phyloP scores from a whole-genome alignment of 441 rosid genomes.

The Pelargonium fulgidum region DNA sequence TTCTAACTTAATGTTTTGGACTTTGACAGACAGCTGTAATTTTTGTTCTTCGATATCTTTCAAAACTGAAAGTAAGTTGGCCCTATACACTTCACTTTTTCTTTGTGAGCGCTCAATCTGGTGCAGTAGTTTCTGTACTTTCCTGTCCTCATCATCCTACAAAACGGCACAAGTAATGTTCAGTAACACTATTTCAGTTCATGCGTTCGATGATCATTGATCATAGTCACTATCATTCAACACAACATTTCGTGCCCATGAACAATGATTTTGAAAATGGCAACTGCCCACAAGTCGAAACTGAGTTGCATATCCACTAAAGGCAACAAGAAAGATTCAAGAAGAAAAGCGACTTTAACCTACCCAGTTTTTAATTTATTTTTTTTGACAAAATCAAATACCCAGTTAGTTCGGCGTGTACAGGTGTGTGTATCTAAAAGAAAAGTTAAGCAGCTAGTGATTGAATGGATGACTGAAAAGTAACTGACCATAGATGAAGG shows the following conservation, averaged over 20 bases:
- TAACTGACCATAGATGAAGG: constrained; percentile 23
- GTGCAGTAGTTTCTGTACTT: constrained; percentile 16
- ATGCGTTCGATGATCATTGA: no score
- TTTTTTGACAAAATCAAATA: no score
- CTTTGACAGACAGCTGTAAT: constrained; percentile 22
- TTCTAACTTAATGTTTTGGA: constrained; percentile 22
- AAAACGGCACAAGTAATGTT: constrained; percentile 9
- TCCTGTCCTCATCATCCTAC: constrained; percentile 22
- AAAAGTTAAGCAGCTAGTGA: background rate
- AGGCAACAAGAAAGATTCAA: no score
- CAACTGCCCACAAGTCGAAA: no score
- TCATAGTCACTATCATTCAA: background rate
- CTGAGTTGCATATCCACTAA: no score
- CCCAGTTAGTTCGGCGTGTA: no score
- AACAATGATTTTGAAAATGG: no score
- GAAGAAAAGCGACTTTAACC: no score
- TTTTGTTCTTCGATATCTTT: constrained; percentile 26
- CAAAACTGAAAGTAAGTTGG: constrained; percentile 23
- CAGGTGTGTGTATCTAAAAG: background rate
- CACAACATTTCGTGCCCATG: background rate
- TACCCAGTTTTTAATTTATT: no score
- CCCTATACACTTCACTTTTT: constrained; percentile 22
- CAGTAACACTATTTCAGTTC: background rate
- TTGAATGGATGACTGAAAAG: background rate
- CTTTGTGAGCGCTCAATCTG: constrained; percentile 22